Conservation (phyloP, 495 filamentous ascomycete species). For the Penicillium herquei region DNA sequence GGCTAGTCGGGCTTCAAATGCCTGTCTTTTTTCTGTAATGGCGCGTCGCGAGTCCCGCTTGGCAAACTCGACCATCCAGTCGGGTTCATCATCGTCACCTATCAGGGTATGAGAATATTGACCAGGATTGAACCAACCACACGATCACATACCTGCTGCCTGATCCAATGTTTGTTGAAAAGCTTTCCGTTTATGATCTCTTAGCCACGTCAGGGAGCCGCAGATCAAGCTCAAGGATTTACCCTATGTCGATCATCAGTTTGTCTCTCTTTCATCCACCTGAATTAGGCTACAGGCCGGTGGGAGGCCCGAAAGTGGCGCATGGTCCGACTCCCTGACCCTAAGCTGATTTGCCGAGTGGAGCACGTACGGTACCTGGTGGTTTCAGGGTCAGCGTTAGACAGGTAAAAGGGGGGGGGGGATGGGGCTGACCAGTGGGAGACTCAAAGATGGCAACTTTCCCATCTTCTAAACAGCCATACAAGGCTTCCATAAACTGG, state of each 20-base stretch:
- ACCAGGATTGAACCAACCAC: too few species aligned
- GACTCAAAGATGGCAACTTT: constrained; percentile 90
- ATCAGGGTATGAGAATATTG: background rate
- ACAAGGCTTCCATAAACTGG: constrained; percentile 85
- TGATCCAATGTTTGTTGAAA: constrained; percentile 54
- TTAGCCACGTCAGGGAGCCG: constrained; percentile 87
- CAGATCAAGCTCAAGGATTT: constrained; percentile 97
- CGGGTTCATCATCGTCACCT: constrained; percentile 72
- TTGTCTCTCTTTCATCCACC: background rate
- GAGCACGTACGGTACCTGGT: constrained; percentile 30
- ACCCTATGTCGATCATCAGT: constrained; percentile 51
- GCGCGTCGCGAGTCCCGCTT: constrained; percentile 64
- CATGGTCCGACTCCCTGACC: constrained; percentile 5
- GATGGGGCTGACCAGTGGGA: constrained; percentile 64
- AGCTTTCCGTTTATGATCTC: constrained; percentile 69
- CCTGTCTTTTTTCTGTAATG: constrained; percentile 61
- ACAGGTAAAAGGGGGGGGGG: background rate
- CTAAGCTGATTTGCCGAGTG: constrained; percentile 8
- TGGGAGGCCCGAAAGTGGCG: background rate
- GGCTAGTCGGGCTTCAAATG: constrained; percentile 68
- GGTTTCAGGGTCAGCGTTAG: constrained; percentile 9
- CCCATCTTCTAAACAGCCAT: constrained; percentile 75
- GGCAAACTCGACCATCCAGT: constrained; percentile 83
- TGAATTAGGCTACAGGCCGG: background rate
- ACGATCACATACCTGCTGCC: constrained; percentile 24